Evolutionary conservation across 1,139 yeast genomes (phyloP), one percentile per base, ranked within the genome.

Genomic region (Yamadazyma songkhlaensis): DNA sequence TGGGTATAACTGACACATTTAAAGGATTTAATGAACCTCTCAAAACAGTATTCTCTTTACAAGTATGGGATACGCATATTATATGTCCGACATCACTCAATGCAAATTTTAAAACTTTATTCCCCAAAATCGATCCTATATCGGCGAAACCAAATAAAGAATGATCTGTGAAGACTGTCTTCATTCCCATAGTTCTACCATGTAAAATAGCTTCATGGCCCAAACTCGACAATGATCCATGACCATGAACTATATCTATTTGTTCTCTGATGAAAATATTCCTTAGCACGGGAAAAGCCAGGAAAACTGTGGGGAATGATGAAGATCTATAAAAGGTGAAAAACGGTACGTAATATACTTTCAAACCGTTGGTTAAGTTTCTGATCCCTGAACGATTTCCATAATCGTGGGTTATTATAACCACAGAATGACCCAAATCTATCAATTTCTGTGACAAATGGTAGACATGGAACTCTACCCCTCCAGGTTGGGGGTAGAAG

Each of bases 401-500:
- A 53, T 94, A 90, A 27, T 89, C 82, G 60, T 92, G 98, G 8
- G 97, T 89, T 27, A 92, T 76, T 28, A 94, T 79, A 3, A 90
- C 67, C n/a, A 94, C 98, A 3, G 89, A 81, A 56, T 94, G 98
- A 5, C 97, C 98, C 35, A 84, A 63, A 24, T 79, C 80, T 13
- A 89, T 84, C 42, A 92, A 75, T 53, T 84, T 81, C 59, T 88
- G 95, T 0, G 81, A 67, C 29, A 72, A 51, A 57, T 92, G 97
- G 59, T 87, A 89, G 17, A 92, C 88, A 56, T 94, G 98, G 45
- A 92, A 80, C 59, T 94, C 99, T 3, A 94, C 94, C 7, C 99
- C 99, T 2, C 99, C 99, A 0, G 97, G 84, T 57, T 94, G 98
- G 13, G 99, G 99, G 61, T 85, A 94, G 77, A 92, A 94, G 70